Evolutionary conservation across 2,329 filamentous ascomycete species (phyloP), one percentile per base, ranked within the genome.

Genomic region (Biscogniauxia marginata): DNA sequence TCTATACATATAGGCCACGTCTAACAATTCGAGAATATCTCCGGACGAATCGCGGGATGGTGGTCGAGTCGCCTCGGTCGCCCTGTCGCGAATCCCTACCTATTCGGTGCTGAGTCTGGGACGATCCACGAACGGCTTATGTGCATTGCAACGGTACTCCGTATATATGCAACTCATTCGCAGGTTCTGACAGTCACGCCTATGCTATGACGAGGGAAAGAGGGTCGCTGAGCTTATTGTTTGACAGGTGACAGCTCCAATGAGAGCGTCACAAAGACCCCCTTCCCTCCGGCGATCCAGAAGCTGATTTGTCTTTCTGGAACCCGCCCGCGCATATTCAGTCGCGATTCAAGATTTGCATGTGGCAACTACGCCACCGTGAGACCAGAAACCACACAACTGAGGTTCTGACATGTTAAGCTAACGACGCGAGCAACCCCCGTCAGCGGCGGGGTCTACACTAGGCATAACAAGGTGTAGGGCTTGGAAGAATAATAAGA

Each of bases 1-100:
- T 63, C 54, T 56, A 34, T 56, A 44, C 49, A 44, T 63, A 56
- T 61, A 58, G 59, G 46, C 50, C 55, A 44, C 46, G 25, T 43
- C 48, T 23, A 25, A 50, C 19, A 20, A 49, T 39, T 39, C 30
- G 30, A 39, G 30, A 34, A 50, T 44, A 54, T 53, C 44, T 49
- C 46, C 50, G 16, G 44, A 11, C 22, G 46, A 49, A 49, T 30
- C 46, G 46, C 46, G 46, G 46, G 8, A 53, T 54, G 20, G 22
- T 50, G 13, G 13, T 3, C 30, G 30, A 39, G 30, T 39, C 30
- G 30, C 30, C 30, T 39, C 30, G 30, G 30, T 16, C n/a, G 30
- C 30, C 30, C 30, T 39, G 30, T 39, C 30, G 30, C 30, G 30
- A 39, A 39, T 39, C 30, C 30, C 13, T 39, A 9, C 30, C 30